Evolutionary conservation across 768 basidiomycete species (phyloP), one percentile per base, ranked within the genome.

Genomic region (Suillus clintonianus): DNA sequence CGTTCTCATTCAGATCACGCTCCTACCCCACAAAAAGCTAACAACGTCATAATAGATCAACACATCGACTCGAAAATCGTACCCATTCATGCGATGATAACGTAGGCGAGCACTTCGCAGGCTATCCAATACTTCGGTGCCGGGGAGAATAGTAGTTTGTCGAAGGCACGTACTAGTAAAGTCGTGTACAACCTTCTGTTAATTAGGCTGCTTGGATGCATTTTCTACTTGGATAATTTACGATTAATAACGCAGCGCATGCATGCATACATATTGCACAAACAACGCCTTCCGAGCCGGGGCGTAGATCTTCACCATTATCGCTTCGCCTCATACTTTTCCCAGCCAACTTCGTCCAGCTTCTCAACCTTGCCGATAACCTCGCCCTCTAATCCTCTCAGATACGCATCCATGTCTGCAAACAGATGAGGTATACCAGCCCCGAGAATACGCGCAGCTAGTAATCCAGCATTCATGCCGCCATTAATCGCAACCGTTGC

Each of bases 401-500:
- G 81, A 75, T 97, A 98, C 5, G 75, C 75, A 56, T 91, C 90
- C 85, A 96, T 92, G 5, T 82, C 85, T 6, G 72, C 70, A 4
- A 89, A 73, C 5, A 97, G 81, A 8, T 73, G 71, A 0, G 94
- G 93, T 27, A 89, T 86, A 3, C 90, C 87, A 0, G 88, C 83
- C 0, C 88, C 87, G 5, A 99, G 81, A n/a, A 98, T 95, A 14
- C 97, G 87, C 5, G 96, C 86, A 0, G 97, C 95, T 15, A 99
- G 85, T 2, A 99, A 79, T 1, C 90, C 97, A 1, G 96, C 97
- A 71, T 99, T 99, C 62, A 87, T 93, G 19, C 92, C 88, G 70
- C 97, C 97, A 75, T 96, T 95, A 74, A 99, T 98, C 0, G 96
- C 97, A 19, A 98, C 95, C 3, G 97, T 98, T 5, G 97, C 97